Evolutionary conservation across 805 yeast genomes (phyloP), one percentile per base, ranked within the genome.

Genomic region (Torulaspora franciscae): DNA sequence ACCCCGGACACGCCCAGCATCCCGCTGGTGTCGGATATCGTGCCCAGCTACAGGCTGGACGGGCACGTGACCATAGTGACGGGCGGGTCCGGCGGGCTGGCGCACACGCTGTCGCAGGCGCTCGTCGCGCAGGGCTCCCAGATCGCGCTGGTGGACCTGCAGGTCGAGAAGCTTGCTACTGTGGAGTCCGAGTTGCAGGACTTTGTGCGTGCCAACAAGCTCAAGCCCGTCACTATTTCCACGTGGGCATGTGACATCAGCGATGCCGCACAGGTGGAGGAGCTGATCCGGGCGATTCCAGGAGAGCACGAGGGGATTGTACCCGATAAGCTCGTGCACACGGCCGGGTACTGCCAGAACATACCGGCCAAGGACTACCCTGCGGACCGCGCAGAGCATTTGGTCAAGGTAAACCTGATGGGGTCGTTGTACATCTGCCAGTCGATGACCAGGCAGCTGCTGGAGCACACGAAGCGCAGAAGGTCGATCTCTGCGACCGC

Each of bases 311-410:
- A 82, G 62, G 79, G 76, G 24, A 70, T 74, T 48, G 71, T 81
- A 35, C 80, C 88, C 30, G 79, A 80, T 54, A 69, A 83, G 51
- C 72, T 85, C 55, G 75, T 85, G 49, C 83, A 85, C 71, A 75
- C 88, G 41, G 93, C 95, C n/a, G 93, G 95, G 10, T 85, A 81
- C 70, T 82, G 89, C 61, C 89, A 85, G 66, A 85, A 85, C 72
- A 77, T 73, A 68, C 78, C 87, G 2, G 91, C 91, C 23, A 78
- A 81, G 56, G 85, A 82, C 43, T 84, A 85, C 67, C 89, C 90
- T 19, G 77, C 87, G 33, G 63, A 66, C 40, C 81, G 80, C 57
- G 85, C 88, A 40, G 85, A 81, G 55, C 75, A 75, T 32, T 68
- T 85, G 47, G 72, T 83, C 66, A 75, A 80, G 57, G 91, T 83